Evolutionary conservation across 2,329 filamentous ascomycete species (phyloP), one percentile per base, ranked within the genome.

Genomic region (Fusarium sp.): DNA sequence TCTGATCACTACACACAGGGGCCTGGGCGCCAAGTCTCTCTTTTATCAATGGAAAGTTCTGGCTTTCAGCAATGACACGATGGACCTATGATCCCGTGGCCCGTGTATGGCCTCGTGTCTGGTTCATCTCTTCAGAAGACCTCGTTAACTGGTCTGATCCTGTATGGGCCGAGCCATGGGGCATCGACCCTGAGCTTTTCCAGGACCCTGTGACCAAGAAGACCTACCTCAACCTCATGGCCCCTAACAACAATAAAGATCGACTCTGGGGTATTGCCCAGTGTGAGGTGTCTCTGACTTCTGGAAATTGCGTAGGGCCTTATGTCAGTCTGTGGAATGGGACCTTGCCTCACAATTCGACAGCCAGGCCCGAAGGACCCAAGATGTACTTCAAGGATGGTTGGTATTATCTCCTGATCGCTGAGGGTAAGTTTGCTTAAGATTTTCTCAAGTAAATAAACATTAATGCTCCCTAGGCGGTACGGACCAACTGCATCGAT

Each of bases 361-460:
- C 48, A 35, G 48, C 48, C n/a, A 53, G 48, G 24, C 48, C 48
- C 4, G 30, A 36, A 26, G 30, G 48, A 2, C 48, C 48, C 8
- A 53, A 53, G 48, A 53, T 53, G 48, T 35, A 35, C 36, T 5
- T 8, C 12, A 53, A 53, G n/a, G 30, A 53, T 6, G 30, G n/a
- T 1, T 36, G 48, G 48, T 53, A 53, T 18, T 53, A 53, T 8
- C 30, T 53, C 17, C 12, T 53, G 6, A 53, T 53, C 6, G 48
- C 48, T 15, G 48, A 53, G 36, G n/a, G 30, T 36, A 24, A 18
- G 8, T 35, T 0, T 8, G 0, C 18, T 20, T 20, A 8, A 14
- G 6, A 14, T 4, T 10, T 35, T 8, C 32, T 32, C 8, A 1
- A 24, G 0, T 15, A 18, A 7, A 0, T 6, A 13, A 32, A 6